phyloP scores from a whole-genome alignment of 345 rosid genomes.

The Salix udensis region DNA sequence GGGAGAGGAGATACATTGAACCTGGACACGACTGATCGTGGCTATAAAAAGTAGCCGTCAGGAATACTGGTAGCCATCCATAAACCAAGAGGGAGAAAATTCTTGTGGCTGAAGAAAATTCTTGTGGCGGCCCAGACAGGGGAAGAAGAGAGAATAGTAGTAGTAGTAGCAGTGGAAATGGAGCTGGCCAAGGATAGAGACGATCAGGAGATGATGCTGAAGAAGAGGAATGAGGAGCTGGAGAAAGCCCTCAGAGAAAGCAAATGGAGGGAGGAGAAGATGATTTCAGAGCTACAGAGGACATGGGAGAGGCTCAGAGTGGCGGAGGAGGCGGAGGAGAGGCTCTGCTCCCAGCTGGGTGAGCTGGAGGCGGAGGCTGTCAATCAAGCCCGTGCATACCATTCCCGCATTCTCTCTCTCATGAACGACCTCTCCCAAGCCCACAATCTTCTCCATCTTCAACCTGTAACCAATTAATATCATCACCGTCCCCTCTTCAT shows the following conservation, averaged over 20 bases:
- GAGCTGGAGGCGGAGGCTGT: constrained; percentile 86
- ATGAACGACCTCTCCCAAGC: constrained; percentile 57
- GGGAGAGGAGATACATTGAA: constrained; percentile 50
- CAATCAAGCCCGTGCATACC: constrained; percentile 61
- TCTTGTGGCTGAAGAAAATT: neutral
- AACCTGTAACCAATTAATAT: neutral
- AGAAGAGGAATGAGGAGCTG: constrained; percentile 57
- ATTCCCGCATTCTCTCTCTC: constrained; percentile 56
- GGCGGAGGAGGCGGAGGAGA: constrained; percentile 83
- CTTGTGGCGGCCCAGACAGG: neutral
- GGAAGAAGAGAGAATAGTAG: neutral
- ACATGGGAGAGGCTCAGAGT: constrained; percentile 50
- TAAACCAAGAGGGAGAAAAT: neutral
- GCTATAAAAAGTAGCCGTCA: constrained; percentile 11
- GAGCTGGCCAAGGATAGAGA: constrained; percentile 12
- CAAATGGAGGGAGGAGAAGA: constrained; percentile 46
- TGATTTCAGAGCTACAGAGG: constrained; percentile 50
- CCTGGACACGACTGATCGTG: constrained; percentile 40
- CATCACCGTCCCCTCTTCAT: neutral
- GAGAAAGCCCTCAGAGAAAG: constrained; percentile 48
- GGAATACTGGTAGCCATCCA: neutral
- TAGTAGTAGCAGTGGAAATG: neutral
- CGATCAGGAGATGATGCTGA: constrained; percentile 24
- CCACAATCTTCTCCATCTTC: constrained; percentile 12
- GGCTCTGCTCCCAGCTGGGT: constrained; percentile 75